Conservation (phyloP, 2,329 filamentous ascomycete genomes). For the Xylariomycetidae sp. region DNA sequence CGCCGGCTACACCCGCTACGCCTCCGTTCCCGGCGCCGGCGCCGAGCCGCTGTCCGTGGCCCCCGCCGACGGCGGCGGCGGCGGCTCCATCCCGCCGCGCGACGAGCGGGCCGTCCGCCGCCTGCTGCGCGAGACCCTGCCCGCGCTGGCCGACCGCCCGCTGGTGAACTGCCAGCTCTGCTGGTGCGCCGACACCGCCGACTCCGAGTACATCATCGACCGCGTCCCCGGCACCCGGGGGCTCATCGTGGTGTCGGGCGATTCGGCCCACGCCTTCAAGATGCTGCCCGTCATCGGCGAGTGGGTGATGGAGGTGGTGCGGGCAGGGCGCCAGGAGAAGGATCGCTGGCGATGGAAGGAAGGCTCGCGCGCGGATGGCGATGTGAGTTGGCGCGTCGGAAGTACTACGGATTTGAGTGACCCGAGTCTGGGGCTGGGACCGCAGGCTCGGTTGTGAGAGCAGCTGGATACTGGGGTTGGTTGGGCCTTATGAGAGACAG, state of each 20-base stretch:
- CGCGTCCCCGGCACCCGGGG: conserved; percentile 45
- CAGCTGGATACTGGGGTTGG: too few relatives aligned
- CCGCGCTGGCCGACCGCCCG: conserved; percentile 32
- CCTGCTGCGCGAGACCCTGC: conserved; percentile 17
- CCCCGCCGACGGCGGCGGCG: conserved; percentile 32
- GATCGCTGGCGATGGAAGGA: conserved; percentile 48
- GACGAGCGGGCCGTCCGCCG: conserved; percentile 45
- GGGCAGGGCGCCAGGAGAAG: conserved; percentile 35
- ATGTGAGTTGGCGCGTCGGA: conserved; percentile 34
- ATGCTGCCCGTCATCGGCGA: conserved; percentile 54
- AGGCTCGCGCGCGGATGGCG: conserved; percentile 11
- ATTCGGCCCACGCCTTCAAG: conserved; percentile 58
- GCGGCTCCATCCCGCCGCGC: conserved; percentile 43
- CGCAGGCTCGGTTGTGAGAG: neutral
- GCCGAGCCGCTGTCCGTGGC: conserved; percentile 37
- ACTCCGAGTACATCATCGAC: conserved; percentile 56
- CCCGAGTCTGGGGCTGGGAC: neutral
- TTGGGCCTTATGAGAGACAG: too few relatives aligned
- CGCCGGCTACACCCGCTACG: conserved; percentile 46
- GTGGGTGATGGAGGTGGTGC: conserved; percentile 45
- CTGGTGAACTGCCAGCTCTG: conserved; percentile 53
- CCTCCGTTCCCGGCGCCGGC: conserved; percentile 26
- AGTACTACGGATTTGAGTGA: conserved; percentile 20
- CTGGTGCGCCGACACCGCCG: conserved; percentile 56
- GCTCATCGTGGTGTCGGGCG: conserved; percentile 47